A percentile compares a stretch with the other conserved stretches of the same genome.
Evolutionary conservation across 2,329 filamentous ascomycete genomes (phyloP).

Genomic region (Ceratocystis harringtonii): DNA sequence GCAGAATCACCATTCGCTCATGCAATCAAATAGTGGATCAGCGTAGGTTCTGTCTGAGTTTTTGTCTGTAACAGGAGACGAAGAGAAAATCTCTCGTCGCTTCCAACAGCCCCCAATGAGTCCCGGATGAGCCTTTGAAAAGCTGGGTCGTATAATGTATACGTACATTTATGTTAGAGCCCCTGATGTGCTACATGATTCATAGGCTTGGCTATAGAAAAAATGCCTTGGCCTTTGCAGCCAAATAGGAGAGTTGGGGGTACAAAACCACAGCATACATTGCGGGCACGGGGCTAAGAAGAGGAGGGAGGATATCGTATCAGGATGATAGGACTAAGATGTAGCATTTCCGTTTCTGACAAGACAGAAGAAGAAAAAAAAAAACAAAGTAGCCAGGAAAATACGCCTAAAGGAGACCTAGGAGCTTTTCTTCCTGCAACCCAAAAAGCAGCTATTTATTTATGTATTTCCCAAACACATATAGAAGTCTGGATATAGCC

Average conservation of each 20-base stretch:
- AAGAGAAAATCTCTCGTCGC: neutral
- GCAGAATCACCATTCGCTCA: neutral
- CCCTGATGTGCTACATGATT: neutral
- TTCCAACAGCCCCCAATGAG: neutral
- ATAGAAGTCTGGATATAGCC: no score
- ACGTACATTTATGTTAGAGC: neutral
- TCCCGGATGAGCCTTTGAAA: neutral
- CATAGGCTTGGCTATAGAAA: neutral
- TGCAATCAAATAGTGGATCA: neutral
- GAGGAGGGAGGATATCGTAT: no score
- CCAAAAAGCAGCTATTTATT: no score
- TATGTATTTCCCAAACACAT: no score
- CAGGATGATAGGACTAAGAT: neutral
- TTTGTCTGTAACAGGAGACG: conserved; percentile 1
- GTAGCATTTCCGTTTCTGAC: neutral
- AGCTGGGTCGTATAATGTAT: neutral
- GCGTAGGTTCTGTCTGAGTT: neutral
- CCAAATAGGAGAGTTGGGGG: neutral
- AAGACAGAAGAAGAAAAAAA: neutral
- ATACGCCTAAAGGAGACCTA: no score
- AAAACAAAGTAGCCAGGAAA: neutral
- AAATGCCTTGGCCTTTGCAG: neutral
- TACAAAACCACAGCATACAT: neutral
- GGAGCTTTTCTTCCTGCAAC: no score
- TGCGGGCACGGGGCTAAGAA: neutral